Conservation (phyloP, 148 eudicot species). For the Spergularia marina region DNA sequence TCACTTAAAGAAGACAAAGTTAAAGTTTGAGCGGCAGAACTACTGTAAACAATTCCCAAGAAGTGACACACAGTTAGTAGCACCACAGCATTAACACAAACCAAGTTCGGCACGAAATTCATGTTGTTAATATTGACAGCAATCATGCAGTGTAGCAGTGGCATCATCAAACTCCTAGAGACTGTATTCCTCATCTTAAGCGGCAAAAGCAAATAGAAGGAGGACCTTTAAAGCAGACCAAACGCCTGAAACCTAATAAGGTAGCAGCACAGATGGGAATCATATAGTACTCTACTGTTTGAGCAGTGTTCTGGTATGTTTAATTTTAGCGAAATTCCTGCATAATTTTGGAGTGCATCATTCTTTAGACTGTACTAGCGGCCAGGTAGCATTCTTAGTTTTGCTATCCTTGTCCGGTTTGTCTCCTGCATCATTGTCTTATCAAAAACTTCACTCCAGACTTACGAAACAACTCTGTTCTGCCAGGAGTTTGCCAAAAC, state of each 20-base stretch:
- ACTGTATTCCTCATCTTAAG: not conserved
- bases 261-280: too few relatives aligned
- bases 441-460: not conserved
- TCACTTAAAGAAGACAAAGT: not conserved
- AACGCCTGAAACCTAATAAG: too few relatives aligned
- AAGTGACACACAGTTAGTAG: not conserved
- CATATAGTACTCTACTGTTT: too few relatives aligned
- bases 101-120: not conserved
- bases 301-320: too few relatives aligned
- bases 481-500: not conserved
- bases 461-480: not conserved
- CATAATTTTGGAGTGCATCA: too few relatives aligned
- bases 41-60: not conserved
- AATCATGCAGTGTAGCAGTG: not conserved
- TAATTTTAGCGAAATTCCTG: too few relatives aligned
- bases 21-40: not conserved
- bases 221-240: too few relatives aligned
- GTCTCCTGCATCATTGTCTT: too few relatives aligned
- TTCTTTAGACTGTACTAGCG: too few relatives aligned
- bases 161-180: not conserved
- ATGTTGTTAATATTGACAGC: not conserved
- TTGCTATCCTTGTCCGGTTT: too few relatives aligned
- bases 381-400: too few relatives aligned
- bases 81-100: not conserved
- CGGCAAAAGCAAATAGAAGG: not conserved